These are phyloP conservation scores for Moricandia arvensis DNA, from an alignment of 345 rosid species.

Conservation along the genomic window DNA sequence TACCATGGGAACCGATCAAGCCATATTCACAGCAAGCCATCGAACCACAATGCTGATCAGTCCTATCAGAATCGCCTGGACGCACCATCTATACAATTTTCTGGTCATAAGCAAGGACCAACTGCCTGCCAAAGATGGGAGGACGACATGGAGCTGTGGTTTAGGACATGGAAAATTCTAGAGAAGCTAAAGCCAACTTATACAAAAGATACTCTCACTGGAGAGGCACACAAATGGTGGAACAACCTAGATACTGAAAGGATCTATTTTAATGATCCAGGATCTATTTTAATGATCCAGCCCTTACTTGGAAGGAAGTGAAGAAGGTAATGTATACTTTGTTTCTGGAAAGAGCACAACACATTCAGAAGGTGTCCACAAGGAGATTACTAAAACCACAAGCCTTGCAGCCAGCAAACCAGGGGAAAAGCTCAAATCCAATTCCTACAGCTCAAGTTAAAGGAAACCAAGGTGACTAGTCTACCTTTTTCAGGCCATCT, in stretches of 20 bases:
- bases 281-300: background rate
- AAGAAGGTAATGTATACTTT: background rate
- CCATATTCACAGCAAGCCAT: background rate
- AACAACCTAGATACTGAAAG: background rate
- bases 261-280: background rate
- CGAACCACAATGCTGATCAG: background rate
- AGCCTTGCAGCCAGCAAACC: background rate
- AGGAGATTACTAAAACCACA: too few relatives aligned
- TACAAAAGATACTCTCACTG: background rate
- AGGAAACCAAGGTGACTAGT: too few relatives aligned
- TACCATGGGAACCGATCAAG: background rate
- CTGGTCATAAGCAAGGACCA: background rate
- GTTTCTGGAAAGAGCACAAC: too few relatives aligned
- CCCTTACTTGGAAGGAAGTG: background rate
- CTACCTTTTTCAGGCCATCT: too few relatives aligned
- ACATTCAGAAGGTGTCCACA: too few relatives aligned
- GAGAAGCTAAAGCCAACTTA: background rate
- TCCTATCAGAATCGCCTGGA: background rate
- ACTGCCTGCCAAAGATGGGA: background rate
- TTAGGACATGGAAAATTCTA: background rate
- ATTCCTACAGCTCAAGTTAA: too few relatives aligned
- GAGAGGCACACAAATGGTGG: background rate
- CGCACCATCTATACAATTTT: background rate
- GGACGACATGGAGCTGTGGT: background rate
- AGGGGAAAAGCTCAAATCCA: too few relatives aligned